Conservation (phyloP, 2,329 filamentous ascomycete genomes). For the Clonostachys chloroleuca region DNA sequence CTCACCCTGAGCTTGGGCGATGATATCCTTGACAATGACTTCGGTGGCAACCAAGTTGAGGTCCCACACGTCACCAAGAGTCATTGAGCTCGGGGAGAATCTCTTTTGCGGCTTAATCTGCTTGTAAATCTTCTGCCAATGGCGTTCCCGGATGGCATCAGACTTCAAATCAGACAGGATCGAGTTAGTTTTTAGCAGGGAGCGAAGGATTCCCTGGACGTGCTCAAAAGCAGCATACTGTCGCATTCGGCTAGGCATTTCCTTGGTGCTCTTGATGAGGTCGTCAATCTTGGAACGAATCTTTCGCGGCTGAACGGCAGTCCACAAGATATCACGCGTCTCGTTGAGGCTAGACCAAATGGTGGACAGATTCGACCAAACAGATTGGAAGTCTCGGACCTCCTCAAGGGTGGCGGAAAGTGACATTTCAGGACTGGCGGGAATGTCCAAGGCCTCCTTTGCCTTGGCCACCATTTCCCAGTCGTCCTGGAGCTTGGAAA, state of each 20-base stretch:
- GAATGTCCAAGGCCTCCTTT: conserved; percentile 92
- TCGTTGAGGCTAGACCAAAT: conserved; percentile 97
- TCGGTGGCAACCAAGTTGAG: conserved; percentile 87
- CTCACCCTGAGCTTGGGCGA: conserved; percentile 92
- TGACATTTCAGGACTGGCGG: conserved; percentile 73
- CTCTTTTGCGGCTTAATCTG: conserved; percentile 86
- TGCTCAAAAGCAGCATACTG: conserved; percentile 99
- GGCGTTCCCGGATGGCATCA: conserved; percentile 90
- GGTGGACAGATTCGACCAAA: conserved; percentile 92
- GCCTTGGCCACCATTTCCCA: conserved; percentile 92
- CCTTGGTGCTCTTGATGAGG: conserved; percentile 95
- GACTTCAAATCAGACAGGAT: conserved; percentile 89
- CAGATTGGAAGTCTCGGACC: conserved; percentile 97
- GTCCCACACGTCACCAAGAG: conserved; percentile 98
- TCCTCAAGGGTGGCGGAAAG: conserved; percentile 87
- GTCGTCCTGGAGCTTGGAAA: conserved; percentile 81
- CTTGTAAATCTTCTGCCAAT: conserved; percentile 99
- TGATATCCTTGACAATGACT: conserved; percentile 84
- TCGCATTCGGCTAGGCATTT: conserved; percentile 98
- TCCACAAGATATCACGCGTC: conserved; percentile 89
- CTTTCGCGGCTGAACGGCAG: conserved; percentile 90
- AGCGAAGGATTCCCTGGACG: conserved; percentile 84
- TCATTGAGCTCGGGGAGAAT: conserved; percentile 92
- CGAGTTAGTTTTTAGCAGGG: conserved; percentile 85
- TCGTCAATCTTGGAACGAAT: conserved; percentile 84